These are phyloP conservation scores for Teunomyces aglyptinius DNA, from an alignment of 805 yeast genomes.

Conservation along the genomic window DNA sequence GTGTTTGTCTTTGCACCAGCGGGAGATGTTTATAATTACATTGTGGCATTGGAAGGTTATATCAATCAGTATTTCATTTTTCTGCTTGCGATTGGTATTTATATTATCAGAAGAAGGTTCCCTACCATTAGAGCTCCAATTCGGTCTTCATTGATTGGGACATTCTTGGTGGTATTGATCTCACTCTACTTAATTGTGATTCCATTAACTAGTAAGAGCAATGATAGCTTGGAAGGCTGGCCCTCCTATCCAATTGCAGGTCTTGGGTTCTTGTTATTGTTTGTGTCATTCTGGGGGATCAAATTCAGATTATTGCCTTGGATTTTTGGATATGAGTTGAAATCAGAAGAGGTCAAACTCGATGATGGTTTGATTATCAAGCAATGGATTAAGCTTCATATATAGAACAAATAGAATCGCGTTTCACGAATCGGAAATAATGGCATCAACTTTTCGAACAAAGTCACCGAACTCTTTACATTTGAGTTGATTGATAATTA, in stretches of 20 bases:
- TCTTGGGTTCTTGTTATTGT: slow-evolving; percentile 37
- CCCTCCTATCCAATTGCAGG: slow-evolving; percentile 52
- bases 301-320: slow-evolving; percentile 51
- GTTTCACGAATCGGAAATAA: slow-evolving; percentile 9
- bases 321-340: slow-evolving; percentile 44
- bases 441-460: slow-evolving; percentile 16
- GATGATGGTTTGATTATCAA: slow-evolving; percentile 61
- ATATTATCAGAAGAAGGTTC: slow-evolving; percentile 49
- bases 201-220: slow-evolving; percentile 47
- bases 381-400: slow-evolving; percentile 47
- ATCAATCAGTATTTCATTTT: slow-evolving; percentile 50
- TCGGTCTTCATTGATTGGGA: slow-evolving; percentile 49
- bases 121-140: slow-evolving; percentile 52
- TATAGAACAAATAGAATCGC: background rate
- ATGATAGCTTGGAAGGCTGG: slow-evolving; percentile 39
- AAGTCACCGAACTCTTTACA: slow-evolving; percentile 14
- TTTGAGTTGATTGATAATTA: slow-evolving; percentile 10
- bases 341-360: slow-evolving; percentile 37
- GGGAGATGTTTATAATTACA: slow-evolving; percentile 51
- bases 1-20: slow-evolving; percentile 42
- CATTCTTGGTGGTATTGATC: slow-evolving; percentile 43
- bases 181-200: slow-evolving; percentile 49
- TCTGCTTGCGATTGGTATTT: slow-evolving; percentile 55
- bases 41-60: slow-evolving; percentile 52
- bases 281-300: slow-evolving; percentile 55